Percentiles rank a stretch among this genome's conserved stretches.
Conservation (phyloP, 1,139 yeast species). For the Suhomyces panamericanus region DNA sequence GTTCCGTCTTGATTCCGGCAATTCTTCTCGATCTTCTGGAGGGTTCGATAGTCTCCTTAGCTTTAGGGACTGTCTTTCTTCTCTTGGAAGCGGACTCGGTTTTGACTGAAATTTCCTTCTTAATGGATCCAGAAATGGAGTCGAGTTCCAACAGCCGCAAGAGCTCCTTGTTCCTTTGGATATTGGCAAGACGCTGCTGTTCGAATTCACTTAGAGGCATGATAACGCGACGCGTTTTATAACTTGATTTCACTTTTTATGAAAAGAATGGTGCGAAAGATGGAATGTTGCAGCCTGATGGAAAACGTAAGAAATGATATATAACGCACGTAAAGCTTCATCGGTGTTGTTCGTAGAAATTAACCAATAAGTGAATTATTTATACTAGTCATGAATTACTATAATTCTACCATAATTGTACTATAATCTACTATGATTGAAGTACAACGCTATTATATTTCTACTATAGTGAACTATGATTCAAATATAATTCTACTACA, state of each 20-base stretch:
- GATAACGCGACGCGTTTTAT: slow-evolving; percentile 15
- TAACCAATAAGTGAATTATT: too few relatives aligned
- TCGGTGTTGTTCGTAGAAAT: too few relatives aligned
- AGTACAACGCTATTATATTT: too few relatives aligned
- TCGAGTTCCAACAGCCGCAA: slow-evolving; percentile 41
- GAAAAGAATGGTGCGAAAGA: too few relatives aligned
- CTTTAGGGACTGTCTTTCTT: slow-evolving; percentile 22
- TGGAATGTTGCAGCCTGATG: too few relatives aligned
- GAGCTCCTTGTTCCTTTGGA: slow-evolving; percentile 43
- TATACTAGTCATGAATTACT: too few relatives aligned
- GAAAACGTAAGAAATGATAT: too few relatives aligned
- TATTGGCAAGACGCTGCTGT: slow-evolving; percentile 60
- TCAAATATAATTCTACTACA: too few relatives aligned
- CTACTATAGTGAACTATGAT: too few relatives aligned
- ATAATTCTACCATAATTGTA: too few relatives aligned
- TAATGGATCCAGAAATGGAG: slow-evolving; percentile 32
- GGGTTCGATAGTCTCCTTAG: slow-evolving; percentile 41
- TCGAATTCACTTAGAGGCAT: slow-evolving; percentile 60
- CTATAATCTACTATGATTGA: too few relatives aligned
- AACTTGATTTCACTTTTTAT: background rate
- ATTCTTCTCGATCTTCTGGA: slow-evolving; percentile 64
- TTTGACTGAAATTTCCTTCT: slow-evolving; percentile 26
- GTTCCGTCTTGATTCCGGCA: slow-evolving; percentile 58
- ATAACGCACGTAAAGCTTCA: too few relatives aligned
- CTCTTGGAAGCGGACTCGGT: slow-evolving; percentile 16